A percentile compares a stretch with the other conserved stretches of the same genome.
Evolutionary conservation across 23 red algal genomes (phyloP).

Genomic region (Gracilariopsis chorda): DNA sequence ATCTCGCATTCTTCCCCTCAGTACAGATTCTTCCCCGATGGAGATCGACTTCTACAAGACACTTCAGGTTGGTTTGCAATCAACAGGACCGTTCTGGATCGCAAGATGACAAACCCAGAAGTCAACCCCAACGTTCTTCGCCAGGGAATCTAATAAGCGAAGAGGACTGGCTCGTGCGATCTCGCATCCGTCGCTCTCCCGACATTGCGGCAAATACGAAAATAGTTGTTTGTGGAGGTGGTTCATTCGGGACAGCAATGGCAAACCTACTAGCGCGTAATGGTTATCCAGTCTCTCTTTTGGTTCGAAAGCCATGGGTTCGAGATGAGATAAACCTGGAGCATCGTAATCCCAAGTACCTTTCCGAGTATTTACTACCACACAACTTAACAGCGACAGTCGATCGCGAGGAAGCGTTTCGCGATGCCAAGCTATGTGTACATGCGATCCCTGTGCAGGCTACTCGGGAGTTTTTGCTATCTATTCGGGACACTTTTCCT

Average conservation of each 20-base stretch:
- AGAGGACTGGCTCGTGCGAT: slow-evolving; percentile 69
- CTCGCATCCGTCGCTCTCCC: slow-evolving; percentile 61
- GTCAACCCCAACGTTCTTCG: background rate
- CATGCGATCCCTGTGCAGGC: slow-evolving; percentile 95
- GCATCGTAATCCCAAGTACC: slow-evolving; percentile 88
- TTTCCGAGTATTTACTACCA: slow-evolving; percentile 76
- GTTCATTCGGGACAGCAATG: slow-evolving; percentile 96
- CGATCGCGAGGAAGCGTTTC: slow-evolving; percentile 68
- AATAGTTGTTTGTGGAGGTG: slow-evolving; percentile 82
- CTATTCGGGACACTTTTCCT: slow-evolving; percentile 12
- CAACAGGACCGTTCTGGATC: background rate
- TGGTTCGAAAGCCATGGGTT: slow-evolving; percentile 77
- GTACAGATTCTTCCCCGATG: background rate
- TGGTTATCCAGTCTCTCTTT: slow-evolving; percentile 81
- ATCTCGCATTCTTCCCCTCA: background rate
- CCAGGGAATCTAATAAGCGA: slow-evolving; percentile 9
- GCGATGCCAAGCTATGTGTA: slow-evolving; percentile 71
- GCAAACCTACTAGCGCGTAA: slow-evolving; percentile 81
- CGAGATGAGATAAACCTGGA: slow-evolving; percentile 84
- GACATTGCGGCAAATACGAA: slow-evolving; percentile 35
- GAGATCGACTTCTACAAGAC: background rate
- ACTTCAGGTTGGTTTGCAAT: background rate
- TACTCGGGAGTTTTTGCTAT: slow-evolving; percentile 63
- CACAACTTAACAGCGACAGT: slow-evolving; percentile 71
- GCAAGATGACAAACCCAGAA: background rate